Base-by-base conservation (phyloP, 176 grass and related monocot species). In the Rhynchospora breviuscula region DNA sequence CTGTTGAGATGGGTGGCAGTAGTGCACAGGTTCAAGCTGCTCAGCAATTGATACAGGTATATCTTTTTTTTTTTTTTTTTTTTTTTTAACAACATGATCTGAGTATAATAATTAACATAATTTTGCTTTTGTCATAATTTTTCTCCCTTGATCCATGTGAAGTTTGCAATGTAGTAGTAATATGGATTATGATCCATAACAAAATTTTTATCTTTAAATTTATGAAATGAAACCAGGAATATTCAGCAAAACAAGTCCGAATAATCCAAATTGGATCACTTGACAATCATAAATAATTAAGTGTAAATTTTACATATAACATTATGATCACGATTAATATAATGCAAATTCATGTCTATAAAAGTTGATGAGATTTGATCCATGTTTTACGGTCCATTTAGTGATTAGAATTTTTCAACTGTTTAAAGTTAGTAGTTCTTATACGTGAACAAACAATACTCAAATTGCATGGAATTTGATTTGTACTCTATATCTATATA, bases 21-120 rank as follows among this genome's bases (percentile, higher is more conserved):
- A 87, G 79, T 15, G 79, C 96, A 67, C 96, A 99, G 87, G 88
- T 99, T 85, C 96, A 95, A 75, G 90, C 93, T 89, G 96, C 96
- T 73, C 96, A 95, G 88, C 96, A 98, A 80, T 79, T 98, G 88
- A 90, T 98, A 68, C 94, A 98, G 96, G 96, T 84, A 79, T 33
- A 59, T 18, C 4, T 40, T 40, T 40, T 5, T 5, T 40, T 35
- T 35, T 35, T 3, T 35, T 35, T 35, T 35, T 35, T 35, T 35
- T 40, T 40, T 82, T 73, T 47, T 69, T 51, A 53, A 13, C 47
- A 23, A 77, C 67, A 44, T 75, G 25, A 78, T 25, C 25, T 31
- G 14, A 78, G 73, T 57, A 33, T 17, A 78, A 12, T 57, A 57
- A 57, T 57, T 78, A 57, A 31, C 51, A 57, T 33, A 56, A 12